Evolutionary conservation across 208 protist genomes (phyloP), one percentile per base, ranked within the genome.

Genomic region (Leishmania aethiopica): DNA sequence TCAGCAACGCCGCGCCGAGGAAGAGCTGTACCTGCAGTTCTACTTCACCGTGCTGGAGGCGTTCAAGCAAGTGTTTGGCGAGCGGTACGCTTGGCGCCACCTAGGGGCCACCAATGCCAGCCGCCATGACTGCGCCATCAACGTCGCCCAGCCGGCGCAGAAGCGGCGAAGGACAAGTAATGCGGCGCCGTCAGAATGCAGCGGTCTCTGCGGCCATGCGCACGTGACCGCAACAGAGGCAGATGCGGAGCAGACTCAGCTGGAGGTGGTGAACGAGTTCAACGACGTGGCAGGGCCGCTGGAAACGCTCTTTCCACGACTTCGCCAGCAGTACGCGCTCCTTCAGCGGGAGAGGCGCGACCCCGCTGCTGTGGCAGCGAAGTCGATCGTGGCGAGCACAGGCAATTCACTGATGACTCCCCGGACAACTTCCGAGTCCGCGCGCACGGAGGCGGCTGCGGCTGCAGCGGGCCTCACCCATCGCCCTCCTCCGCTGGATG

Each of bases 51-150:
- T 96, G n/a, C 85, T 93, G 64, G 75, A 84, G 67, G 86, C 77
- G 22, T 97, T 97, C 76, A 85, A 88, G 40, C 90, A 94, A 59
- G 87, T 87, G 10, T 97, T 96, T 84, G 94, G 94, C 5, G 91
- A 92, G 84, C 92, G 92, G 67, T 91, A 94, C 78, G 91, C 92
- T 60, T 93, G 85, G 87, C 80, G 75, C 10, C 94, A 94, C 80
- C 78, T 97, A 53, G 94, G 94, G 22, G 88, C 83, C 40, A 95
- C 90, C n/a, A 92, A 95, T 81, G 89, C 86, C 32, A 93, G 80
- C n/a, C 84, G 90, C 5, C 89, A 93, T 70, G 91, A 95, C 75
- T 64, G 51, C 74, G 1, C 28, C 32, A 57, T 62, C 32, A 3
- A 11, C 28, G 25, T 45, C 60, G 64, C 72, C 60, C 66, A 40